A percentile compares a stretch with the other conserved stretches of the same genome.
These are phyloP conservation scores for Senna tora DNA, from an alignment of 306 rosid genomes.

Conservation along the genomic window DNA sequence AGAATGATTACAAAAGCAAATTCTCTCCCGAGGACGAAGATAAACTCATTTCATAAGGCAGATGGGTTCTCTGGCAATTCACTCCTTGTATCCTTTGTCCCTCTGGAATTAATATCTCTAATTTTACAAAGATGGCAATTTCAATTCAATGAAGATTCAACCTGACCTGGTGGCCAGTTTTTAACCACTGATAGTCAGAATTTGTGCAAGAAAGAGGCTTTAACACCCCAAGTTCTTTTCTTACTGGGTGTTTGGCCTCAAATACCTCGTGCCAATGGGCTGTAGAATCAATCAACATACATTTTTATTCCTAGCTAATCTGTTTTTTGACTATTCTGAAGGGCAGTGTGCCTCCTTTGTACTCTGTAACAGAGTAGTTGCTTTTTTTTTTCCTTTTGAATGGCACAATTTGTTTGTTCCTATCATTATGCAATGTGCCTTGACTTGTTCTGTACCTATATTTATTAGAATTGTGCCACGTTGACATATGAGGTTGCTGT, in stretches of 20 bases:
- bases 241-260: conserved; percentile 38
- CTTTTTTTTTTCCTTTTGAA: conserved; percentile 5
- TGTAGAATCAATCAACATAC: conserved; percentile 49
- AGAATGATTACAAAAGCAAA: conserved; percentile 40
- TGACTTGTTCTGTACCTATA: not conserved
- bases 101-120: conserved; percentile 45
- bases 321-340: conserved; percentile 21
- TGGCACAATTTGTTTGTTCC: conserved; percentile 16
- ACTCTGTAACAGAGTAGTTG: conserved; percentile 22
- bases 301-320: conserved; percentile 35
- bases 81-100: conserved; percentile 41
- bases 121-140: conserved; percentile 42
- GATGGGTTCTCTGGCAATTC: conserved; percentile 36
- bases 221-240: conserved; percentile 40
- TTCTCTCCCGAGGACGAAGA: conserved; percentile 55
- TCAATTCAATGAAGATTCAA: conserved; percentile 33
- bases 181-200: conserved; percentile 32
- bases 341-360: conserved; percentile 8
- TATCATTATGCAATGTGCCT: not conserved
- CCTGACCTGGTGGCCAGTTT: conserved; percentile 35
- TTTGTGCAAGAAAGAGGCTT: conserved; percentile 34
- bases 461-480: not conserved
- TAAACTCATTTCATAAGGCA: conserved; percentile 35
- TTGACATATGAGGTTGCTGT: not conserved
- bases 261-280: conserved; percentile 33